phyloP scores from a whole-genome alignment of 2,329 filamentous ascomycete genomes.

The Phaeosphaeria sp. region DNA sequence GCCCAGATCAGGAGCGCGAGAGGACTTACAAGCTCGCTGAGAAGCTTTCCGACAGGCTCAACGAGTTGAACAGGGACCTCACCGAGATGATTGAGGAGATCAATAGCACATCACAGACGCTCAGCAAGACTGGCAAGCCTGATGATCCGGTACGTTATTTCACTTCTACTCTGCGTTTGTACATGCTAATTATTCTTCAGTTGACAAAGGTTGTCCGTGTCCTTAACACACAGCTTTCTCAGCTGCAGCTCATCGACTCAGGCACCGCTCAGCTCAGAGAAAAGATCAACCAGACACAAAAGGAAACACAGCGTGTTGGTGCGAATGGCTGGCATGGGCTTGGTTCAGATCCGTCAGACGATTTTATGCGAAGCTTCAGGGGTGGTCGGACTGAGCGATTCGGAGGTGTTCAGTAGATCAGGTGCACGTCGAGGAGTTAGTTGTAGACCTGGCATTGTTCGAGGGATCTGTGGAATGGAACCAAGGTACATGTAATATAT shows the following conservation, averaged over 20 bases:
- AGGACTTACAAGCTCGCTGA: conserved; percentile 93
- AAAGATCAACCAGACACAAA: conserved; percentile 83
- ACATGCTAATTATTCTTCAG: conserved; percentile 55
- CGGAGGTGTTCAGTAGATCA: conserved; percentile 34
- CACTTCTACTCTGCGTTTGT: neutral
- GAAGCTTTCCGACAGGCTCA: conserved; percentile 86
- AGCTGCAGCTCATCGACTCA: conserved; percentile 91
- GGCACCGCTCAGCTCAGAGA: conserved; percentile 80
- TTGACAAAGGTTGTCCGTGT: conserved; percentile 95
- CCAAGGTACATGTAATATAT: neutral
- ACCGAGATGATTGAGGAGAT: conserved; percentile 98
- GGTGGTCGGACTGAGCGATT: conserved; percentile 54
- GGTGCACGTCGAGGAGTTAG: neutral
- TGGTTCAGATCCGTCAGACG: conserved; percentile 78
- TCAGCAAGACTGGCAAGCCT: conserved; percentile 87
- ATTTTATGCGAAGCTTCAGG: conserved; percentile 90
- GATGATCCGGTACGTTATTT: conserved; percentile 40
- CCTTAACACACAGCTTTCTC: conserved; percentile 88
- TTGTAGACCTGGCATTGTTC: too few species aligned
- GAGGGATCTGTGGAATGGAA: too few species aligned
- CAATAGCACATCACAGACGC: conserved; percentile 85
- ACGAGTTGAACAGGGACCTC: conserved; percentile 92
- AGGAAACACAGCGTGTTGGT: conserved; percentile 68
- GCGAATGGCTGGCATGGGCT: conserved; percentile 57
- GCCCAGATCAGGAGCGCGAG: conserved; percentile 94